Conservation (phyloP, 208 protist species). For the Trypanosoma conorhini region DNA sequence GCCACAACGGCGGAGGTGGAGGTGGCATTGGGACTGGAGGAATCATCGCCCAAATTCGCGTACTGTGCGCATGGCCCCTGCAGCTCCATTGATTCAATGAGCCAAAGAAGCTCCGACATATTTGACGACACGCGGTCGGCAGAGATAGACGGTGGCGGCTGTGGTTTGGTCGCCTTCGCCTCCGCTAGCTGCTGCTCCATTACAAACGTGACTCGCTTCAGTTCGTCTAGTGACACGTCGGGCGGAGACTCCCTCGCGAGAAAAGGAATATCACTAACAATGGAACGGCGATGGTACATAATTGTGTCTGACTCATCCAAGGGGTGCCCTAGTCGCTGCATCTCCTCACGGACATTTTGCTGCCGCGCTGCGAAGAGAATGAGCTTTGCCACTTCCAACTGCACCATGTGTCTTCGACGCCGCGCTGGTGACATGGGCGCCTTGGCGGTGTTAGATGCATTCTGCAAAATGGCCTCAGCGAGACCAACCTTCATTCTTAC, state of each 20-base stretch:
- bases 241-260: slow-evolving; percentile 8
- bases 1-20: not conserved
- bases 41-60: slow-evolving; percentile 5
- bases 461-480: slow-evolving; percentile 16
- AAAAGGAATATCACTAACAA: not conserved
- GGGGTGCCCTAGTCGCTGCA: slow-evolving; percentile 21
- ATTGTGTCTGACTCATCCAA: slow-evolving; percentile 20
- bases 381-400: slow-evolving; percentile 66
- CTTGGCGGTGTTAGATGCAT: not conserved
- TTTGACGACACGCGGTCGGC: slow-evolving; percentile 18
- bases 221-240: slow-evolving; percentile 14
- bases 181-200: slow-evolving; percentile 11
- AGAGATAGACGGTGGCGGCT: not conserved
- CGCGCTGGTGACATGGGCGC: slow-evolving; percentile 20
- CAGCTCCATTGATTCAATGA: slow-evolving; percentile 26
- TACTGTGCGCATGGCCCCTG: not conserved
- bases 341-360: slow-evolving; percentile 59
- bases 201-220: slow-evolving; percentile 9
- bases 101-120: slow-evolving; percentile 26
- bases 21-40: not conserved
- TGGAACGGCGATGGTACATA: slow-evolving; percentile 8
- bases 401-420: slow-evolving; percentile 48
- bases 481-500: slow-evolving; percentile 11
- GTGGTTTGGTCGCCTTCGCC: slow-evolving; percentile 2
- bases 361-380: slow-evolving; percentile 76